phyloP scores from a whole-genome alignment of 2,329 filamentous ascomycete genomes.

The Alternaria sp. region DNA sequence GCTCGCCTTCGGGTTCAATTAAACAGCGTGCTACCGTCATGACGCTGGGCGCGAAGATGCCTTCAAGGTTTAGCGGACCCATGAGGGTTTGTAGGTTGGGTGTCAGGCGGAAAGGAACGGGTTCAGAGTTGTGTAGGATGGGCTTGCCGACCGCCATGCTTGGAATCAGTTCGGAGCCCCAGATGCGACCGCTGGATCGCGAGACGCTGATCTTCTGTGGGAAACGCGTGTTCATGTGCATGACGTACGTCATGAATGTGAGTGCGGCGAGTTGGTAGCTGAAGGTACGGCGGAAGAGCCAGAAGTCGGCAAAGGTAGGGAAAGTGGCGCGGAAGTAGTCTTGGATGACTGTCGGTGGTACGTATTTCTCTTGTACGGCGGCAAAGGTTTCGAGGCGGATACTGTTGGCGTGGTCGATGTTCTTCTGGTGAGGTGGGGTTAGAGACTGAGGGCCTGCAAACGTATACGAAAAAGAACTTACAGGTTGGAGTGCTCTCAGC shows the following conservation, averaged over 20 bases:
- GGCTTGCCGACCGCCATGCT: conserved; percentile 85
- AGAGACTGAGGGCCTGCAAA: conserved; percentile 2
- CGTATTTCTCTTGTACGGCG: conserved; percentile 92
- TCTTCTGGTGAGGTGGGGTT: conserved; percentile 61
- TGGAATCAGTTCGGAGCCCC: conserved; percentile 93
- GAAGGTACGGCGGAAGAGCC: conserved; percentile 97
- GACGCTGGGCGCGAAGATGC: conserved; percentile 91
- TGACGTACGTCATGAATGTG: conserved; percentile 98
- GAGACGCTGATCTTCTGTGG: conserved; percentile 95
- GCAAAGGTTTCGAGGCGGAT: conserved; percentile 91
- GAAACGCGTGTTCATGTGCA: conserved; percentile 96
- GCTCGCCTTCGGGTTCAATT: conserved; percentile 79
- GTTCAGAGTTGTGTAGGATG: conserved; percentile 92
- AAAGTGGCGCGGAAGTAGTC: conserved; percentile 91
- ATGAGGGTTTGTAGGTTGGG: conserved; percentile 96
- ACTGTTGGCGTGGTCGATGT: conserved; percentile 72
- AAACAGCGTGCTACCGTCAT: conserved; percentile 97
- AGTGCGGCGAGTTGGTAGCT: conserved; percentile 93
- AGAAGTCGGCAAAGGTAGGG: conserved; percentile 91
- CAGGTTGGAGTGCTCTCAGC: conserved; percentile 70
- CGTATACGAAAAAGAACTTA: conserved; percentile 27
- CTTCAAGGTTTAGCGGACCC: conserved; percentile 94
- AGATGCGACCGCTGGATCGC: conserved; percentile 84
- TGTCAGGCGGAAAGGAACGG: conserved; percentile 95
- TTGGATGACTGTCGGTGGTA: conserved; percentile 80